Evolutionary conservation across 306 rosid genomes (phyloP), one percentile per base, ranked within the genome.

Genomic region (Fragaria ananassa): DNA sequence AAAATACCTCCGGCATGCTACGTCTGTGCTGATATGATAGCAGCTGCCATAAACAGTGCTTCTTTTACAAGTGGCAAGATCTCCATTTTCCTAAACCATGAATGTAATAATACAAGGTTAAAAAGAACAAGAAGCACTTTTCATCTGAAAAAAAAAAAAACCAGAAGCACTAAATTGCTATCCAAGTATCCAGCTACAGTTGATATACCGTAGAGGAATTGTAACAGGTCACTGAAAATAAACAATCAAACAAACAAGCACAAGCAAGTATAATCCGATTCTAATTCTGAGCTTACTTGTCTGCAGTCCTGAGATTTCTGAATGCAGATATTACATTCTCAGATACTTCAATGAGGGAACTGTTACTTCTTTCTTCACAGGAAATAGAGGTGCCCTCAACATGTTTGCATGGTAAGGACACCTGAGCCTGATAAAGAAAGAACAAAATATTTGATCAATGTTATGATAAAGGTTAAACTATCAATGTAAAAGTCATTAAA

Each of bases 31-130:
- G 92, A 86, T 83, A 93, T 42, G 45, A 83, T 79, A 58, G 91
- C 78, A 73, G 93, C 93, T 10, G 98, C 98, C 18, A 86, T 75
- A 81, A 89, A 91, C 3, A 93, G 67, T 35, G 93, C 96, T 81
- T 89, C 97, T 84, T 86, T 93, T 13, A 86, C 96, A 17, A 79
- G 56, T 2, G 91, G 74, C 60, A 66, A 64, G 65, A 91, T 85
- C 80, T 88, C 93, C 88, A 88, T 76, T 29, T 62, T 64, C 91
- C 98, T 93, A 71, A 80, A 81, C 35, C 80, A 75, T 70, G 58
- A 76, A 71, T 72, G 49, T 44, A 8, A 75, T 74, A 41, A 76
- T 21, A 37, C 13, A 45, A 23, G 67, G 76, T 56, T 23, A 72
- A 53, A 23, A 51, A 19, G 7, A 71, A 9, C 19, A 53, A 3